A percentile compares a stretch with the other conserved stretches of the same genome.
Evolutionary conservation across 1,139 yeast genomes (phyloP).

Genomic region (Magnusiomyces magnusii): DNA sequence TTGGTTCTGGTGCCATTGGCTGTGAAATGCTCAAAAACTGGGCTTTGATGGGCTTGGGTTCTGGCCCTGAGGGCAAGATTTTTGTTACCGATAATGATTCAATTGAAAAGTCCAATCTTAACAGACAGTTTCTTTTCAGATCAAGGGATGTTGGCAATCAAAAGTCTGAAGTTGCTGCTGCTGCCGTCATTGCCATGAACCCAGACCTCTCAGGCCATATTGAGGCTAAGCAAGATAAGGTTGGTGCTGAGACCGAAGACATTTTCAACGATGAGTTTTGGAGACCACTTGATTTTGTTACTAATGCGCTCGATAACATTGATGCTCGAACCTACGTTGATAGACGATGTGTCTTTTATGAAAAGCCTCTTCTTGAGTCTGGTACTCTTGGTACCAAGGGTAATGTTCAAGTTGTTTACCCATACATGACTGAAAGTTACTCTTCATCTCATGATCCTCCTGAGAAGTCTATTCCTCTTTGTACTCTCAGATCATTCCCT

Average conservation of each 20-base stretch:
- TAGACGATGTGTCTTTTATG: constrained; percentile 89
- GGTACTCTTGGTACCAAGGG: constrained; percentile 99
- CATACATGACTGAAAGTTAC: constrained; percentile 87
- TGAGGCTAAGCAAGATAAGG: constrained; percentile 72
- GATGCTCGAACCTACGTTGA: constrained; percentile 98
- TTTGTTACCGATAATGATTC: constrained; percentile 88
- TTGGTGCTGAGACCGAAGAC: constrained; percentile 87
- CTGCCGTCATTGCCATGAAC: constrained; percentile 77
- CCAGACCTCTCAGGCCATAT: constrained; percentile 76
- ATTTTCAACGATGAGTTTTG: constrained; percentile 85
- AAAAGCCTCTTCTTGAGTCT: constrained; percentile 85
- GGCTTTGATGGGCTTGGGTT: constrained; percentile 95
- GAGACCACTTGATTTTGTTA: constrained; percentile 74
- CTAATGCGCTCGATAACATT: constrained; percentile 94
- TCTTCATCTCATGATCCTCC: constrained; percentile 98
- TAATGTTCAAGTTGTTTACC: constrained; percentile 93
- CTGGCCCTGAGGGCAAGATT: constrained; percentile 84
- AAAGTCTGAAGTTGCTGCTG: constrained; percentile 86
- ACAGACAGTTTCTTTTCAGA: constrained; percentile 93
- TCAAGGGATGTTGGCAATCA: constrained; percentile 89
- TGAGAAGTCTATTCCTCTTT: constrained; percentile 91
- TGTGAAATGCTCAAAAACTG: constrained; percentile 98
- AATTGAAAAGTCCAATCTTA: constrained; percentile 90
- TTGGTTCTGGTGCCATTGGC: constrained; percentile 99
- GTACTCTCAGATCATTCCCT: constrained; percentile 96